Conservation (phyloP, 495 filamentous ascomycete species). For the Penicillium taxi region DNA sequence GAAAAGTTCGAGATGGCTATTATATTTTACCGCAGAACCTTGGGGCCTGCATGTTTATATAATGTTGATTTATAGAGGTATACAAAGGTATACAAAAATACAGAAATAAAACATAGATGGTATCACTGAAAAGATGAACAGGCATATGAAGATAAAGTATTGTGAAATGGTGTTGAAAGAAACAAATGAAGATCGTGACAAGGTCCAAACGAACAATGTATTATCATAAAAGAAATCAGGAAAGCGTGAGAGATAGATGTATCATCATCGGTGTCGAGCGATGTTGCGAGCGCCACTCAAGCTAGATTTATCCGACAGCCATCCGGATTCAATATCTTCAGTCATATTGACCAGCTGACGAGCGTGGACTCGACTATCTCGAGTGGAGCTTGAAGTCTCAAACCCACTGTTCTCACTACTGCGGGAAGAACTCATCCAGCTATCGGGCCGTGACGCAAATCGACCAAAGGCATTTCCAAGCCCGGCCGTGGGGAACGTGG, state of each 20-base stretch:
- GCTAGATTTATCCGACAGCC: constrained; percentile 32
- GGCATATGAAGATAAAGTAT: too few relatives aligned
- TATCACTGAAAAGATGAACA: background rate
- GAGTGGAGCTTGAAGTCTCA: constrained; percentile 11
- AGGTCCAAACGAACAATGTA: background rate
- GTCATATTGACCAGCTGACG: constrained; percentile 33
- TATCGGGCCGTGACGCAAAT: constrained; percentile 21
- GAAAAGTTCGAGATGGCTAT: too few relatives aligned
- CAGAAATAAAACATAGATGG: background rate
- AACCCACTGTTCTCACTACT: constrained; percentile 21
- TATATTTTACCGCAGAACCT: too few relatives aligned
- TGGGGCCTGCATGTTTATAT: too few relatives aligned
- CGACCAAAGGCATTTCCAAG: constrained; percentile 7
- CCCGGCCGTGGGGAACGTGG: constrained; percentile 6
- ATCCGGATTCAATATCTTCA: constrained; percentile 32
- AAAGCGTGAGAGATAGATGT: background rate
- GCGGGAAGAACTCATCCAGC: constrained; percentile 29
- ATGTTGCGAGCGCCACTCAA: constrained; percentile 7
- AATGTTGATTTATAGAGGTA: too few relatives aligned
- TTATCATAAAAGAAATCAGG: constrained; percentile 4
- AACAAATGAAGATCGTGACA: too few relatives aligned
- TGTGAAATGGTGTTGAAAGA: too few relatives aligned
- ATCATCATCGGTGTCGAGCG: constrained; percentile 6
- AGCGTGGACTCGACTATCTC: constrained; percentile 17
- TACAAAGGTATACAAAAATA: too few relatives aligned